Conservation (phyloP, 2,329 filamentous ascomycete genomes). For the Orbilia brochopaga region DNA sequence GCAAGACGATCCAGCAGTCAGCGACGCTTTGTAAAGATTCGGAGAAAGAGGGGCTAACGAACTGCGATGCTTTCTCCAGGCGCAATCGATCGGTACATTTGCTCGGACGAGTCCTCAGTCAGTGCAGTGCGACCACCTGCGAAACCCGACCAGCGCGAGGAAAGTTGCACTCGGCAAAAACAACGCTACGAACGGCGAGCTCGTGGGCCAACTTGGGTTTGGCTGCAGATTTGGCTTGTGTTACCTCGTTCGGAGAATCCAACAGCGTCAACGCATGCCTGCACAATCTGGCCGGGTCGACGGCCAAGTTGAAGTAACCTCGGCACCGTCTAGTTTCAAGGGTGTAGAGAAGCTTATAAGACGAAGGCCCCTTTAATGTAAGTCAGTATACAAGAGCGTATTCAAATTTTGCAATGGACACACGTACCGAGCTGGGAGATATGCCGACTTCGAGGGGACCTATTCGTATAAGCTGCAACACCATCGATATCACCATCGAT, state of each 20-base stretch:
- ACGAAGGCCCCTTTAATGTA: too few species aligned
- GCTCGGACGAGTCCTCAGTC: not conserved
- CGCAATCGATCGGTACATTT: not conserved
- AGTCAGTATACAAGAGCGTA: too few species aligned
- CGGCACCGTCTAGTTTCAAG: not conserved
- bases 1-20: not conserved
- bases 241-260: constrained; percentile 43
- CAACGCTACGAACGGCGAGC: constrained; percentile 2
- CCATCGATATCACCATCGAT: too few species aligned
- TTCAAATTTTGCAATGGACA: too few species aligned
- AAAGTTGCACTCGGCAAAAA: constrained; percentile 23
- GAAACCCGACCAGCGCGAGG: constrained; percentile 30
- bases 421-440: too few species aligned
- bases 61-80: not conserved
- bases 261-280: constrained; percentile 46
- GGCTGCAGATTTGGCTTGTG: constrained; percentile 29
- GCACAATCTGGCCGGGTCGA: constrained; percentile 11
- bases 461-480: not conserved
- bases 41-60: not conserved
- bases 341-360: not conserved
- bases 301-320: constrained; percentile 5
- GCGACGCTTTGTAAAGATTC: too few species aligned
- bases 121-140: constrained; percentile 29
- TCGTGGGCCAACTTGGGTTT: constrained; percentile 15
- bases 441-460: not conserved